phyloP scores from a whole-genome alignment of 768 basidiomycete species.

The Neoboletus magnificus region DNA sequence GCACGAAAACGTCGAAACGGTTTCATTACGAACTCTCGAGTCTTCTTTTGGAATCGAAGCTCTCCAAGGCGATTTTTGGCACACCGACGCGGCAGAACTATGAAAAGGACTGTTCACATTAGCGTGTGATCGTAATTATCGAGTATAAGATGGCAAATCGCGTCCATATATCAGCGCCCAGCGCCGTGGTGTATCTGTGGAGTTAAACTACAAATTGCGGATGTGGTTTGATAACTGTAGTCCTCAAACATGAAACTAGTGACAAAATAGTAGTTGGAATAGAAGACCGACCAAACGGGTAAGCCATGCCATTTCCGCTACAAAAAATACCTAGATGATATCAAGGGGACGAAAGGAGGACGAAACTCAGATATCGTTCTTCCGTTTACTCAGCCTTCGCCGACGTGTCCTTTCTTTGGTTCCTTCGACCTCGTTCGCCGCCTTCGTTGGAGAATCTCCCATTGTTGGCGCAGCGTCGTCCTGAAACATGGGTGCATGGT shows the following conservation, averaged over 20 bases:
- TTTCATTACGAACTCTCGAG: not conserved
- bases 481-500: constrained; percentile 16
- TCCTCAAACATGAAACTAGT: constrained; percentile 8
- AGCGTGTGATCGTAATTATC: constrained; percentile 3
- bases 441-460: constrained; percentile 8
- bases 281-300: constrained; percentile 21
- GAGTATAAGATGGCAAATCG: not conserved
- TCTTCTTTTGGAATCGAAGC: constrained; percentile 4
- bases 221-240: not conserved
- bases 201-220: constrained; percentile 11
- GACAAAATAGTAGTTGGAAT: constrained; percentile 9
- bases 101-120: not conserved
- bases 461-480: constrained; percentile 5
- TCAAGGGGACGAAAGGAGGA: constrained; percentile 9
- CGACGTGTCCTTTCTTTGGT: constrained; percentile 26
- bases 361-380: constrained; percentile 22
- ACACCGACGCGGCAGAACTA: constrained; percentile 4
- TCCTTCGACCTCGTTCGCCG: constrained; percentile 15
- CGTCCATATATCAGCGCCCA: constrained; percentile 13
- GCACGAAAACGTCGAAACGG: not conserved
- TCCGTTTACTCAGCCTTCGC: constrained; percentile 35
- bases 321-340: constrained; percentile 9
- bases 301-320: constrained; percentile 20
- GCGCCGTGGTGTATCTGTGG: constrained; percentile 8
- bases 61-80: not conserved